Percentiles rank a stretch among this genome's conserved stretches.
Evolutionary conservation across 768 basidiomycete genomes (phyloP).

Genomic region (Nidula microcarpa): DNA sequence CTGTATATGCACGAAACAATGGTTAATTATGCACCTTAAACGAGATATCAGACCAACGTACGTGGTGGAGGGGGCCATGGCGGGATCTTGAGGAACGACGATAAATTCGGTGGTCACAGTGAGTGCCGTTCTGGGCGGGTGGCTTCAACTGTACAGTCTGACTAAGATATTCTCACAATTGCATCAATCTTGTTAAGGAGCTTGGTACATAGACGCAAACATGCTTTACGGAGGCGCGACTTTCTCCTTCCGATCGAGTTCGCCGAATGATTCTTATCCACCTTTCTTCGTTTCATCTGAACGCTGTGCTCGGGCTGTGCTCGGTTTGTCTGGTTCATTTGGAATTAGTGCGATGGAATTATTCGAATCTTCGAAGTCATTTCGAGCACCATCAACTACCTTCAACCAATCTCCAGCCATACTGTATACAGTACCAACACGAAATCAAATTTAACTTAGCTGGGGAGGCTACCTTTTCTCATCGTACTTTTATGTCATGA

Average conservation of each 20-base stretch:
- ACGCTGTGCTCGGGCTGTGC: not conserved
- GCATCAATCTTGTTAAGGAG: not conserved
- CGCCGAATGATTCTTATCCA: no score
- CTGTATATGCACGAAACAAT: constrained; percentile 19
- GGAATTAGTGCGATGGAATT: not conserved
- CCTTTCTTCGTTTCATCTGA: no score
- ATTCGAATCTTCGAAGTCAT: no score
- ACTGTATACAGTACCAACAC: no score
- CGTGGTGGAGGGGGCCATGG: constrained; percentile 59
- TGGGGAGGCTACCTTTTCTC: no score
- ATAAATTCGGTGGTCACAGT: constrained; percentile 19
- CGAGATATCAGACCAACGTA: constrained; percentile 26
- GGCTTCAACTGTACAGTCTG: constrained; percentile 45
- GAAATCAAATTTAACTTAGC: no score
- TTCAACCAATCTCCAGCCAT: no score
- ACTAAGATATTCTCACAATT: constrained; percentile 25
- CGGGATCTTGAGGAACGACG: constrained; percentile 44
- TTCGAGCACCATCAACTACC: no score
- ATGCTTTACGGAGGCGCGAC: no score
- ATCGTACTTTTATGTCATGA: no score
- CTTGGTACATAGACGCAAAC: no score
- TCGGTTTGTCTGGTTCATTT: not conserved
- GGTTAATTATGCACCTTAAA: constrained; percentile 1
- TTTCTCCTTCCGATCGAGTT: no score
- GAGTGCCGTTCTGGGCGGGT: constrained; percentile 21